Percentiles rank a stretch among this genome's conserved stretches.
Evolutionary conservation across 768 basidiomycete species (phyloP).

Genomic region (Multifurca ochricompacta): DNA sequence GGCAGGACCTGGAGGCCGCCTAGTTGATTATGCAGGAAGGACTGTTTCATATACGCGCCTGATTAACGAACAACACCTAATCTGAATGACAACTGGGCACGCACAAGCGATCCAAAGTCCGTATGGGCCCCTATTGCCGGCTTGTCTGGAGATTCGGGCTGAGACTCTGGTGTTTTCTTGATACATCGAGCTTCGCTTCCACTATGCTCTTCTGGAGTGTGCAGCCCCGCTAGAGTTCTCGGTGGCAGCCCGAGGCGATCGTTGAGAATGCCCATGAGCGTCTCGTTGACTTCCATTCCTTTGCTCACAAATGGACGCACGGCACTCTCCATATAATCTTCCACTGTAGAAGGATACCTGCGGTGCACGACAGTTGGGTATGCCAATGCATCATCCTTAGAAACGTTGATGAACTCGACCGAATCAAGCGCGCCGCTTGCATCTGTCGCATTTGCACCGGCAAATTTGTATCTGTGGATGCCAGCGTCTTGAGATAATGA

Average conservation of each 20-base stretch:
- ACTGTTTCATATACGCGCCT: neutral
- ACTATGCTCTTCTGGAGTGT: slow-evolving; percentile 26
- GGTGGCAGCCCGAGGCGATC: slow-evolving; percentile 29
- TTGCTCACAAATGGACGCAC: slow-evolving; percentile 27
- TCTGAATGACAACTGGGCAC: neutral
- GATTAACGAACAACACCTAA: neutral
- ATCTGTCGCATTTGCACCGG: slow-evolving; percentile 23
- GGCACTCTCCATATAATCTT: slow-evolving; percentile 25
- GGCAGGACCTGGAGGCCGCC: slow-evolving; percentile 4
- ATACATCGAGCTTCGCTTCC: slow-evolving; percentile 30
- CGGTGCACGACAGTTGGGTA: slow-evolving; percentile 28
- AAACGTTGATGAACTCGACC: slow-evolving; percentile 21
- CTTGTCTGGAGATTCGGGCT: slow-evolving; percentile 27
- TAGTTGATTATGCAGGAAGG: neutral
- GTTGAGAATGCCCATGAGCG: slow-evolving; percentile 28
- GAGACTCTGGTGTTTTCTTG: slow-evolving; percentile 18
- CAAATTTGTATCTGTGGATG: slow-evolving; percentile 14
- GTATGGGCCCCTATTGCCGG: slow-evolving; percentile 31
- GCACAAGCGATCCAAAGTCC: slow-evolving; percentile 30
- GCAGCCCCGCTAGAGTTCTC: slow-evolving; percentile 26
- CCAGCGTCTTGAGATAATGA: no score
- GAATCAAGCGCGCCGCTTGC: slow-evolving; percentile 22
- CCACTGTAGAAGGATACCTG: slow-evolving; percentile 28
- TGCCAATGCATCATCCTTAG: slow-evolving; percentile 29
- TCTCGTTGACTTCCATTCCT: slow-evolving; percentile 27